Percentiles rank a stretch among this genome's conserved stretches.
These are phyloP conservation scores for Aspergillus kassunensis DNA, from an alignment of 495 filamentous ascomycete genomes.

Conservation along the genomic window DNA sequence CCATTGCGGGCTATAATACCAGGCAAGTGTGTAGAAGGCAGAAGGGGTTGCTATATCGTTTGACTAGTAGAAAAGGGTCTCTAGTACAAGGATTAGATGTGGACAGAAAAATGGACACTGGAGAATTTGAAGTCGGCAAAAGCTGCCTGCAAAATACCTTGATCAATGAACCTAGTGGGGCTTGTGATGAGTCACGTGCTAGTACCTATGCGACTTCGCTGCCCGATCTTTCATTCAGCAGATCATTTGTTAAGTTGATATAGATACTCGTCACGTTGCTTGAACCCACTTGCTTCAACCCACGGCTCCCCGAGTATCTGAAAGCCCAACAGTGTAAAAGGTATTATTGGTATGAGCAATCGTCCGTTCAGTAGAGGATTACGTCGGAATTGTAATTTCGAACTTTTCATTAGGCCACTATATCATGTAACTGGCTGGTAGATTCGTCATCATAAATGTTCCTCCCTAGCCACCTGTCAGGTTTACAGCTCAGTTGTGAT, in stretches of 20 bases:
- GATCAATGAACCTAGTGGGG: slow-evolving; percentile 18
- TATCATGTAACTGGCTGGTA: slow-evolving; percentile 19
- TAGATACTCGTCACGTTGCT: too few species aligned
- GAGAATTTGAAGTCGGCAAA: slow-evolving; percentile 11
- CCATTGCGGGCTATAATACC: slow-evolving; percentile 30
- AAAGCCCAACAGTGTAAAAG: too few species aligned
- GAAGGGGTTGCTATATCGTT: not conserved
- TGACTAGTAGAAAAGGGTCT: not conserved
- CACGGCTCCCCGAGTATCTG: too few species aligned
- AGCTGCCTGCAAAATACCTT: slow-evolving; percentile 3
- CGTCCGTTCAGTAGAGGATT: too few species aligned
- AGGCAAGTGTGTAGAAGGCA: slow-evolving; percentile 9
- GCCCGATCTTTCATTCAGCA: slow-evolving; percentile 13
- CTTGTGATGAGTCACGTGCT: slow-evolving; percentile 17
- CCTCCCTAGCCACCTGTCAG: not conserved
- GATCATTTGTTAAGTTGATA: too few species aligned
- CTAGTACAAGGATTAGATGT: slow-evolving; percentile 1
- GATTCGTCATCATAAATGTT: slow-evolving; percentile 28
- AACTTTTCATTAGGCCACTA: slow-evolving; percentile 26
- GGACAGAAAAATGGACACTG: not conserved
- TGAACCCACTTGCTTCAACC: too few species aligned
- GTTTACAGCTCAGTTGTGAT: not conserved
- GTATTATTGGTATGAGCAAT: too few species aligned
- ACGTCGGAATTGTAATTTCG: too few species aligned
- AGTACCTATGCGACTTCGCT: slow-evolving; percentile 1